Conservation (phyloP, 2,329 filamentous ascomycete genomes). For the Fusarium camptoceras region DNA sequence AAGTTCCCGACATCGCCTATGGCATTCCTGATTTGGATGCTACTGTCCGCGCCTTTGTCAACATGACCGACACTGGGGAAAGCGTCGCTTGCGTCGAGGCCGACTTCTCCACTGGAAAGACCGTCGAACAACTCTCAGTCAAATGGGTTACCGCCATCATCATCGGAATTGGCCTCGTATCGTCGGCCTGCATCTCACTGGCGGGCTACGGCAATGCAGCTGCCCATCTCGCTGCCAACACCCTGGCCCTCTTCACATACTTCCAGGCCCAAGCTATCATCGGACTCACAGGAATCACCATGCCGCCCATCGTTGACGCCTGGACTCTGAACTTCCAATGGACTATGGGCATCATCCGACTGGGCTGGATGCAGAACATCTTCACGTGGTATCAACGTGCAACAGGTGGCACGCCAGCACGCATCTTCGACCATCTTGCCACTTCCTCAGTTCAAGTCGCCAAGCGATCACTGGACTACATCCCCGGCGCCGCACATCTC, state of each 20-base stretch:
- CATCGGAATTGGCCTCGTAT: constrained; percentile 82
- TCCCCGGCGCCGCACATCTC: constrained; percentile 55
- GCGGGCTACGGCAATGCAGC: constrained; percentile 93
- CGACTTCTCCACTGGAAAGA: constrained; percentile 88
- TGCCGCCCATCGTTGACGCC: constrained; percentile 87
- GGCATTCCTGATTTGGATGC: constrained; percentile 92
- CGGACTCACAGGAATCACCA: constrained; percentile 81
- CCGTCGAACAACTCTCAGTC: constrained; percentile 87
- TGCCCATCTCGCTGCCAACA: constrained; percentile 92
- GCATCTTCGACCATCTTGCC: constrained; percentile 77
- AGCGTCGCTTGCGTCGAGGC: constrained; percentile 89
- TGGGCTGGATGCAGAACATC: constrained; percentile 85
- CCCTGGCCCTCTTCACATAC: constrained; percentile 89
- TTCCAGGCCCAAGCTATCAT: constrained; percentile 95
- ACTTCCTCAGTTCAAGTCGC: constrained; percentile 85
- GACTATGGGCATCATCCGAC: constrained; percentile 94
- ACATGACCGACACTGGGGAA: constrained; percentile 68
- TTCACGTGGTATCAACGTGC: constrained; percentile 96
- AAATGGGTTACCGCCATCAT: constrained; percentile 92
- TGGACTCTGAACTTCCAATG: constrained; percentile 99
- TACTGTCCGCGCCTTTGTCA: constrained; percentile 83
- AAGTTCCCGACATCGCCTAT: constrained; percentile 86
- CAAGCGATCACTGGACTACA: constrained; percentile 64
- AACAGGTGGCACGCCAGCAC: constrained; percentile 86
- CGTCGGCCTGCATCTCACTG: constrained; percentile 88